These are phyloP conservation scores for Paraphaeosphaeria minitans DNA, from an alignment of 2,329 filamentous ascomycete genomes.

Conservation along the genomic window DNA sequence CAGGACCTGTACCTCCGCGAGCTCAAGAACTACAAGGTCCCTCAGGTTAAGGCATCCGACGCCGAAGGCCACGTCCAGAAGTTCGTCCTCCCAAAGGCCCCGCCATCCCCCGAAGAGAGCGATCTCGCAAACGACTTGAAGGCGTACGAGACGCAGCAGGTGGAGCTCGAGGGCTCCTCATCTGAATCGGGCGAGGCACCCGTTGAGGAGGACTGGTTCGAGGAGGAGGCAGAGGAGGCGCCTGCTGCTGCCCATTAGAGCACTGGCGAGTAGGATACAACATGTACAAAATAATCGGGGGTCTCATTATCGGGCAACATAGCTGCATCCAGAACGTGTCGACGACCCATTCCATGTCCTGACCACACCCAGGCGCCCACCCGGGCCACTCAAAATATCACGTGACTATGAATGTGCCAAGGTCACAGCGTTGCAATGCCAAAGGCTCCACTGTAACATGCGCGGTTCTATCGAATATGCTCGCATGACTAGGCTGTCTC, in stretches of 20 bases:
- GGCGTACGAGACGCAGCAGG: constrained; percentile 91
- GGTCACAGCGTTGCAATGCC: neutral
- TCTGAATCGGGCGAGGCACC: constrained; percentile 63
- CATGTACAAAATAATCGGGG: constrained; percentile 44
- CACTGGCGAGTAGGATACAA: constrained; percentile 16
- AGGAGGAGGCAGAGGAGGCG: constrained; percentile 68
- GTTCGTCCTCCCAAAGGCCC: constrained; percentile 80
- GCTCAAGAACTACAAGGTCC: constrained; percentile 91
- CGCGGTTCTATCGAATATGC: neutral
- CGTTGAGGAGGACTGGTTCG: constrained; percentile 77
- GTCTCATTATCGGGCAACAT: constrained; percentile 43
- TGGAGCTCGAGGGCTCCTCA: constrained; percentile 88
- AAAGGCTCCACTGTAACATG: neutral
- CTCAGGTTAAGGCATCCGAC: constrained; percentile 82
- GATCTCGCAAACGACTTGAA: constrained; percentile 90
- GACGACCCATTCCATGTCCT: neutral
- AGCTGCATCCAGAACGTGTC: constrained; percentile 14
- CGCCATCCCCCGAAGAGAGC: constrained; percentile 88
- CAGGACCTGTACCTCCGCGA: constrained; percentile 98
- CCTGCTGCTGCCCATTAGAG: constrained; percentile 48
- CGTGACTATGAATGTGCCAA: constrained; percentile 20
- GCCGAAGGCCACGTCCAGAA: constrained; percentile 88
- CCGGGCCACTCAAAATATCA: constrained; percentile 21
- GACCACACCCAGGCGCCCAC: neutral
- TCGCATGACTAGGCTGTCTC: neutral